A percentile compares a stretch with the other conserved stretches of the same genome.
Conservation (phyloP, 441 rosid genomes). For the Pelargonium fulgidum region DNA sequence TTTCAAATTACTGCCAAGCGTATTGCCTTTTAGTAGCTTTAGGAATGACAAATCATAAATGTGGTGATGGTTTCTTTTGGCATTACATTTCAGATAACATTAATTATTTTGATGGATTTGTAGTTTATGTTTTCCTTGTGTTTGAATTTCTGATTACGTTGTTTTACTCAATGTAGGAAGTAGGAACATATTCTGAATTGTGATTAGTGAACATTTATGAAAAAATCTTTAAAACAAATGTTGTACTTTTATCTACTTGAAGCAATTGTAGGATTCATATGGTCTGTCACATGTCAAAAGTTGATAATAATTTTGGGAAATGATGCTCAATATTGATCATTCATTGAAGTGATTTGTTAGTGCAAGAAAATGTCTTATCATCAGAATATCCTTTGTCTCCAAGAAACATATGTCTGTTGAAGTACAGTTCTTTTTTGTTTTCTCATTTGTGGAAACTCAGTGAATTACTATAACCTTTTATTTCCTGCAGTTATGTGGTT, state of each 20-base stretch:
- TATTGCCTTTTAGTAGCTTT: not conserved
- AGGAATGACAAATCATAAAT: not conserved
- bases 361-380: not conserved
- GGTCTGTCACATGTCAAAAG: no score
- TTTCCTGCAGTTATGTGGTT: constrained; percentile 51
- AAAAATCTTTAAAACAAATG: not conserved
- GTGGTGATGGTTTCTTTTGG: not conserved
- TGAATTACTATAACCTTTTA: not conserved
- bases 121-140: not conserved
- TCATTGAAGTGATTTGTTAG: not conserved
- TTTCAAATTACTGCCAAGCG: not conserved
- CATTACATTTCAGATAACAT: not conserved
- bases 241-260: not conserved
- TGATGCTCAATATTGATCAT: not conserved
- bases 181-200: not conserved
- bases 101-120: not conserved
- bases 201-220: not conserved
- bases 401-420: not conserved
- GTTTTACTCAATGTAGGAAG: not conserved
- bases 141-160: not conserved
- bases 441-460: no score
- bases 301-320: not conserved
- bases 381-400: not conserved
- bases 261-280: not conserved
- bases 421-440: no score